phyloP scores from a whole-genome alignment of 2,329 filamentous ascomycete genomes.

The Elsinoe perseae region DNA sequence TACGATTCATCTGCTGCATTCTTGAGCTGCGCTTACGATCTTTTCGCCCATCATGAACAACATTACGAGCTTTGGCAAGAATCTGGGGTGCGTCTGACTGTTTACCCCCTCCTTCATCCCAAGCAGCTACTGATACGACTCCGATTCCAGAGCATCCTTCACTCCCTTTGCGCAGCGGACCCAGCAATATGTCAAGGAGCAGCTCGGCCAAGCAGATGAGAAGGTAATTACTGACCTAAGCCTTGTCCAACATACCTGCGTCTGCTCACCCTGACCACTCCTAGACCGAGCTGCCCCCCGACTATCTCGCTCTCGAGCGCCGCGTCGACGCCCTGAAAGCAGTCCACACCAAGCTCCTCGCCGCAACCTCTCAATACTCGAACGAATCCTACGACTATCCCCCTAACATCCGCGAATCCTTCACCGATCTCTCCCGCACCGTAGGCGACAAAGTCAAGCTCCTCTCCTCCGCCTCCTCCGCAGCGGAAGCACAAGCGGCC shows the following conservation, averaged over 20 bases:
- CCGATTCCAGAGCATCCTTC: constrained; percentile 64
- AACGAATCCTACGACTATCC: constrained; percentile 89
- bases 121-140: constrained; percentile 20
- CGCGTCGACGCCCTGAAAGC: constrained; percentile 94
- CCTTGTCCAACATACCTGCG: too few relatives aligned
- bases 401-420: constrained; percentile 94
- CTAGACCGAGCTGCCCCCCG: constrained; percentile 88
- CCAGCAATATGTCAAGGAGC: constrained; percentile 96
- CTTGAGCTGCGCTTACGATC: background rate
- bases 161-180: constrained; percentile 89
- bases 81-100: constrained; percentile 50
- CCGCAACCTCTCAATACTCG: constrained; percentile 91
- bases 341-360: constrained; percentile 93
- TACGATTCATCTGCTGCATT: background rate
- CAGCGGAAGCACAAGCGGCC: constrained; percentile 88
- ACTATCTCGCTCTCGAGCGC: constrained; percentile 98
- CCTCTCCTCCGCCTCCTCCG: constrained; percentile 74
- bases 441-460: constrained; percentile 81
- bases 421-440: constrained; percentile 90
- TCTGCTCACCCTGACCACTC: constrained; percentile 10
- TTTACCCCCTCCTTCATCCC: background rate
- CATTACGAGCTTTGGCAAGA: constrained; percentile 62
- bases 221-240: too few relatives aligned
- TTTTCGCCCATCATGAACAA: constrained; percentile 52
- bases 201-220: constrained; percentile 88